Base-by-base conservation (phyloP, 2,329 filamentous ascomycete genomes). In the Periglandula ipomoeae region DNA sequence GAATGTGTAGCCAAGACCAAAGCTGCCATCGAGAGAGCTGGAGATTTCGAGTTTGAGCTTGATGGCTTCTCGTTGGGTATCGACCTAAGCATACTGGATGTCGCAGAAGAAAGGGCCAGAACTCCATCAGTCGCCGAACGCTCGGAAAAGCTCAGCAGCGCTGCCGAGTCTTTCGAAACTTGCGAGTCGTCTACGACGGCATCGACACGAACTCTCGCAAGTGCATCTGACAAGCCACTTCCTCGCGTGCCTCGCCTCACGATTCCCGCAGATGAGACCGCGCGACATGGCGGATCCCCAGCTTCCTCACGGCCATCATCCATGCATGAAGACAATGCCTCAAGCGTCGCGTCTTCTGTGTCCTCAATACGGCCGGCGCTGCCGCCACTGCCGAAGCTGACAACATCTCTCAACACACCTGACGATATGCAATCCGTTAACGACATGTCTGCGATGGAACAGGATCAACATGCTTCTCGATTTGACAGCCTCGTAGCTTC, bases 1-100 rank as follows among this genome's bases (percentile, higher is more conserved):
- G 89, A 95, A 57, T 96, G 91, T 65, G 86, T 95, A 19, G 84
- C 86, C 6, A 91, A 90, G 67, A 85, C 90, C 10, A 89, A 89
- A 59, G 76, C 81, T 62, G 82, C 94, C 40, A 85, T 98, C 50
- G 89, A 95, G 66, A 79, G 85, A 52, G 89, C 93, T 54, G 89
- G 90, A 19, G 90, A 95, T 64, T 95, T 95, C 55, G 89, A 95
- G 64, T 81, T 90, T 56, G 88, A 95, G 62, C 74, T 87, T 48
- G 81, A 85, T 55, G 69, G 68, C 17, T 65, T 61, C 53, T 66
- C 72, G 26, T 66, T 86, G 23, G 76, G 74, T 7, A 73, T 84
- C 46, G 77, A 82, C 53, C 62, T 81, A 24, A 66, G 63, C 15
- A 65, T 74, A n/a, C 65, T 81, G 41, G 70, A 78, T 47, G 58